phyloP scores from a whole-genome alignment of 2,329 filamentous ascomycete genomes.

The Sporothrix luriei region DNA sequence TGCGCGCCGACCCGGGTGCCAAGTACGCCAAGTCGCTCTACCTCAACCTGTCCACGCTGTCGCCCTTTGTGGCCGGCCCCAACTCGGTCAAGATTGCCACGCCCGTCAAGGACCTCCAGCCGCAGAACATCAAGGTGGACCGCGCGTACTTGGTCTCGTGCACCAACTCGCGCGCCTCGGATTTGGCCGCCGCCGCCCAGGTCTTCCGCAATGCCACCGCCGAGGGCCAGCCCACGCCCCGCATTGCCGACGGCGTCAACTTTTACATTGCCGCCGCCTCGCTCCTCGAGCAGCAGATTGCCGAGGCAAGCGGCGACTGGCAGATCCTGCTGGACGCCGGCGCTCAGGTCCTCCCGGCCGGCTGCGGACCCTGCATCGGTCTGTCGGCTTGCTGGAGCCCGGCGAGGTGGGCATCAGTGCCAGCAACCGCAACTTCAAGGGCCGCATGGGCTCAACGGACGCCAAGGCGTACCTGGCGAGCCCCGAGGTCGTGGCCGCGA shows the following conservation, averaged over 20 bases:
- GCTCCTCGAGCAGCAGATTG: conserved; percentile 69
- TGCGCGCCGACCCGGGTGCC: conserved; percentile 74
- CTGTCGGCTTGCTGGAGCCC: conserved; percentile 75
- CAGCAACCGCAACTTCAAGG: conserved; percentile 87
- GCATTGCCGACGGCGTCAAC: conserved; percentile 73
- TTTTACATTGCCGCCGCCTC: conserved; percentile 93
- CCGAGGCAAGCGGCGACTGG: conserved; percentile 85
- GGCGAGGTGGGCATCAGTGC: conserved; percentile 87
- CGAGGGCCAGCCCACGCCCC: conserved; percentile 66
- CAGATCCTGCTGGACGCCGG: conserved; percentile 78
- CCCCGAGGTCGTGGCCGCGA: conserved; percentile 90
- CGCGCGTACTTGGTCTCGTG: conserved; percentile 88
- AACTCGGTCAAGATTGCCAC: conserved; percentile 89
- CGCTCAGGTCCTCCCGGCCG: conserved; percentile 69
- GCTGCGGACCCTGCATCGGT: conserved; percentile 86
- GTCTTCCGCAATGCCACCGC: conserved; percentile 81
- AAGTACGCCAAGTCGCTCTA: conserved; percentile 82
- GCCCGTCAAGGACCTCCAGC: conserved; percentile 71
- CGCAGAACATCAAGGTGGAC: conserved; percentile 74
- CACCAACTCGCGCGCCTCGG: conserved; percentile 81
- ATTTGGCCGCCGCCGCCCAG: conserved; percentile 77
- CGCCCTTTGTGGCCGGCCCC: conserved; percentile 82
- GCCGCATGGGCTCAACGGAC: conserved; percentile 79
- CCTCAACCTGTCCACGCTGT: conserved; percentile 80
- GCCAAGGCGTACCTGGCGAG: conserved; percentile 85